These are phyloP conservation scores for Globisporangium takayamanum DNA, from an alignment of 352 stramenopile species.

Conservation along the genomic window DNA sequence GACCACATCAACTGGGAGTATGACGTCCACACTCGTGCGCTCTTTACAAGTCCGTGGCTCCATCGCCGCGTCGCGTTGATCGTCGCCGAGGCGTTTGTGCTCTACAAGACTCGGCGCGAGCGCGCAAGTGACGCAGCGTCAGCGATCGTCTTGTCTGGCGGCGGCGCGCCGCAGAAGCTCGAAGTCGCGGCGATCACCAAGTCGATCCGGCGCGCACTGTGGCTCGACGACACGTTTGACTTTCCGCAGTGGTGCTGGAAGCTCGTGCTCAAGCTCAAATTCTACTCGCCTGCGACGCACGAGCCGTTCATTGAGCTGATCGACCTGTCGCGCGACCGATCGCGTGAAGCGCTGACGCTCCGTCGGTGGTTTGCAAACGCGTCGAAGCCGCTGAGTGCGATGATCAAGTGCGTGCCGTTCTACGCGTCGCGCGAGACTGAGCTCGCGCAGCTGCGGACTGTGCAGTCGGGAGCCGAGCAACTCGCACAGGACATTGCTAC, in stretches of 20 bases:
- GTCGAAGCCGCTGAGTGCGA: slow-evolving; percentile 21
- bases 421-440: slow-evolving; percentile 43
- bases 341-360: slow-evolving; percentile 64
- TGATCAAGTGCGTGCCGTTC: slow-evolving; percentile 35
- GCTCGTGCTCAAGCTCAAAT: slow-evolving; percentile 75
- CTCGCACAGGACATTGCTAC: slow-evolving; percentile 3
- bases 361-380: slow-evolving; percentile 64
- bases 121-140: slow-evolving; percentile 29
- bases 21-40: slow-evolving; percentile 42
- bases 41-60: slow-evolving; percentile 67
- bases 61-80: slow-evolving; percentile 76
- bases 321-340: slow-evolving; percentile 64
- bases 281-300: slow-evolving; percentile 68
- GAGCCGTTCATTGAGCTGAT: slow-evolving; percentile 65
- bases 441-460: slow-evolving; percentile 16
- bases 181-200: slow-evolving; percentile 57
- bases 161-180: slow-evolving; percentile 43
- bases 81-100: slow-evolving; percentile 65
- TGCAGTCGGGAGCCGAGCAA: background rate
- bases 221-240: slow-evolving; percentile 56
- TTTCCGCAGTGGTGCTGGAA: slow-evolving; percentile 85
- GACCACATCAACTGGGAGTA: slow-evolving; percentile 86
- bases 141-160: slow-evolving; percentile 32
- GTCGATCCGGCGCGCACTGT: slow-evolving; percentile 67
- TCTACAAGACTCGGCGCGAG: slow-evolving; percentile 53